phyloP scores from a whole-genome alignment of 768 basidiomycete genomes.

The Mycena maculata region DNA sequence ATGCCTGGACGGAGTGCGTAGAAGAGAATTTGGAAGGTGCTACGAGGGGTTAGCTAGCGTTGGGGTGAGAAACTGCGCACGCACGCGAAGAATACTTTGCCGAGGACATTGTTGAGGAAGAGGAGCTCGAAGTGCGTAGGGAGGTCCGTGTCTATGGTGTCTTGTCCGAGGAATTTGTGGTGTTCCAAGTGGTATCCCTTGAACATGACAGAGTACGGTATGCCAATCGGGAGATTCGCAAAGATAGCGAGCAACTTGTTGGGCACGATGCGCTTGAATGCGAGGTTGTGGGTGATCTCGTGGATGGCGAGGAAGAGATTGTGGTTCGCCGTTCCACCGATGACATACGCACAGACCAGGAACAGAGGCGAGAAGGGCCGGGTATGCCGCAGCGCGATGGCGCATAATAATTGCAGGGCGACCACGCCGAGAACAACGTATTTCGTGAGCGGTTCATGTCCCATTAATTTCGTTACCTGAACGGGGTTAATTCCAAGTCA shows the following conservation, averaged over 20 bases:
- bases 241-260: slow-evolving; percentile 93
- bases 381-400: slow-evolving; percentile 74
- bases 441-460: slow-evolving; percentile 91
- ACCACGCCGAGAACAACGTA: slow-evolving; percentile 90
- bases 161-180: slow-evolving; percentile 95
- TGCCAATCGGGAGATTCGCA: slow-evolving; percentile 92
- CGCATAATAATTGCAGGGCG: slow-evolving; percentile 73
- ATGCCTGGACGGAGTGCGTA: slow-evolving; percentile 97
- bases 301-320: slow-evolving; percentile 98
- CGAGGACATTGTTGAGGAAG: slow-evolving; percentile 92
- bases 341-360: slow-evolving; percentile 79
- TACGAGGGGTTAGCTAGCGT: slow-evolving; percentile 42
- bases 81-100: slow-evolving; percentile 98
- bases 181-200: slow-evolving; percentile 98
- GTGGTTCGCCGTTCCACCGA: slow-evolving; percentile 97
- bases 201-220: slow-evolving; percentile 96
- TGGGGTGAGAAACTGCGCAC: slow-evolving; percentile 44
- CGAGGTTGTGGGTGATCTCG: slow-evolving; percentile 98
- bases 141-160: slow-evolving; percentile 95
- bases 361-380: slow-evolving; percentile 79
- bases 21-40: slow-evolving; percentile 98
- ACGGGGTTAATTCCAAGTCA: neutral
- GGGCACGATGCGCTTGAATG: slow-evolving; percentile 82
- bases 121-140: slow-evolving; percentile 89
- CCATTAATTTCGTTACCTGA: slow-evolving; percentile 97